Percentiles rank a stretch among this genome's conserved stretches.
phyloP scores from a whole-genome alignment of 179 eudicot species.

The Nepenthes alata region DNA sequence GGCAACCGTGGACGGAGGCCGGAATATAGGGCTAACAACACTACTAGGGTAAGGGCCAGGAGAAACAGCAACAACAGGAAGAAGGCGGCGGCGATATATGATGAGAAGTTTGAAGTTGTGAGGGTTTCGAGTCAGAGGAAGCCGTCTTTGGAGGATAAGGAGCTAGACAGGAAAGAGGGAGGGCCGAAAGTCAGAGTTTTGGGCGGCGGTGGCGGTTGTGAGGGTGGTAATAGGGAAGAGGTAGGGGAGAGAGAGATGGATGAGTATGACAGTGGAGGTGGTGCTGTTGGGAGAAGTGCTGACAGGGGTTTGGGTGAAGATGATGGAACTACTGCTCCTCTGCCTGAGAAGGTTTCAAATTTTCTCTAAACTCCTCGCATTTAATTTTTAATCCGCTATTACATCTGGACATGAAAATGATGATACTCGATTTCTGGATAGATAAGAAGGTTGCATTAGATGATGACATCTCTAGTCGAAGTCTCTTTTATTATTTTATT shows the following conservation, averaged over 20 bases:
- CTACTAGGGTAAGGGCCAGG: constrained; percentile 12
- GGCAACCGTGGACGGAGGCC: constrained; percentile 35
- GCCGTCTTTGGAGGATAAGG: constrained; percentile 11
- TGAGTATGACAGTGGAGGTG: constrained; percentile 39
- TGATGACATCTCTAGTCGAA: no score
- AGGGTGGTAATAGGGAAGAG: constrained; percentile 20
- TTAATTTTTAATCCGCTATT: no score
- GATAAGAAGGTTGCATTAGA: no score
- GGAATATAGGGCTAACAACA: constrained; percentile 4
- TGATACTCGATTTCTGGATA: no score
- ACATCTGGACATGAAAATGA: no score
- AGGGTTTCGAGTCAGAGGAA: constrained; percentile 11
- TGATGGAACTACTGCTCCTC: constrained; percentile 35
- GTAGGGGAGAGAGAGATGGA: constrained; percentile 43
- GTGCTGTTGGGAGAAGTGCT: constrained; percentile 23
- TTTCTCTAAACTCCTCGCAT: background rate
- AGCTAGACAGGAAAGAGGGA: constrained; percentile 25
- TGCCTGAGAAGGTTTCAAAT: constrained; percentile 46
- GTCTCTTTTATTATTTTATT: no score
- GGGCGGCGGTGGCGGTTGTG: constrained; percentile 11
- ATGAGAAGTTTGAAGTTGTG: constrained; percentile 16
- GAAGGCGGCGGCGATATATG: constrained; percentile 18
- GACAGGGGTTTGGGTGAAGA: constrained; percentile 47
- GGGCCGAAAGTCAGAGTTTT: constrained; percentile 6
- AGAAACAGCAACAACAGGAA: constrained; percentile 14